phyloP scores from a whole-genome alignment of 73 alveolate species.

The Paramecium sexaurelia region DNA sequence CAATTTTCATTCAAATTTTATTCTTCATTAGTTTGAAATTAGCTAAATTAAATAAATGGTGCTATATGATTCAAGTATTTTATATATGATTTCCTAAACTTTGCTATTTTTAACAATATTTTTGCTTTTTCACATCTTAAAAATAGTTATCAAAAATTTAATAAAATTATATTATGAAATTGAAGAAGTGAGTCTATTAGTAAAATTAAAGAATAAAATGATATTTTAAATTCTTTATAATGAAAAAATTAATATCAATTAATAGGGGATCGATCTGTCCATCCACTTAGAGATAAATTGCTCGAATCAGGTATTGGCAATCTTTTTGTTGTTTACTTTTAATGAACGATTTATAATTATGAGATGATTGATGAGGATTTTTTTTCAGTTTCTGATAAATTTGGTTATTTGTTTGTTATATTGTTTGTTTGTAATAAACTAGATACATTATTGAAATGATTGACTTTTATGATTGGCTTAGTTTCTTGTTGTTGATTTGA shows the following conservation, averaged over 20 bases:
- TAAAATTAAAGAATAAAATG: too few relatives aligned
- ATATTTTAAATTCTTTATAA: too few relatives aligned
- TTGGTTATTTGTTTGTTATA: background rate
- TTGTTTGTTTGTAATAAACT: background rate
- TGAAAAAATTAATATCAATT: background rate
- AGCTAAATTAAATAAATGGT: background rate
- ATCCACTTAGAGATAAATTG: conserved; percentile 15
- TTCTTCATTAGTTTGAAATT: too few relatives aligned
- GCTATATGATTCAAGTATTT: background rate
- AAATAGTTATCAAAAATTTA: too few relatives aligned
- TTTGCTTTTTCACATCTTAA: background rate
- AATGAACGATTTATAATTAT: background rate
- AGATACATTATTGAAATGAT: background rate
- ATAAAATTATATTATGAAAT: too few relatives aligned
- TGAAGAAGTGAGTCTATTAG: too few relatives aligned
- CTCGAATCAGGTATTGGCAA: conserved; percentile 29
- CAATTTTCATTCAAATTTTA: too few relatives aligned
- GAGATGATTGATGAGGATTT: background rate
- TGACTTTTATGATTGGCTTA: background rate
- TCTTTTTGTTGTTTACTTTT: background rate
- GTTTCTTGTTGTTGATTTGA: background rate
- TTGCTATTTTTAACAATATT: too few relatives aligned
- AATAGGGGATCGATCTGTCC: conserved; percentile 26
- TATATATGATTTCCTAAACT: too few relatives aligned
- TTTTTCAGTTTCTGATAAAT: background rate